Evolutionary conservation across 2,329 filamentous ascomycete species (phyloP).

Genomic region (Arthrobotrys iridis): DNA sequence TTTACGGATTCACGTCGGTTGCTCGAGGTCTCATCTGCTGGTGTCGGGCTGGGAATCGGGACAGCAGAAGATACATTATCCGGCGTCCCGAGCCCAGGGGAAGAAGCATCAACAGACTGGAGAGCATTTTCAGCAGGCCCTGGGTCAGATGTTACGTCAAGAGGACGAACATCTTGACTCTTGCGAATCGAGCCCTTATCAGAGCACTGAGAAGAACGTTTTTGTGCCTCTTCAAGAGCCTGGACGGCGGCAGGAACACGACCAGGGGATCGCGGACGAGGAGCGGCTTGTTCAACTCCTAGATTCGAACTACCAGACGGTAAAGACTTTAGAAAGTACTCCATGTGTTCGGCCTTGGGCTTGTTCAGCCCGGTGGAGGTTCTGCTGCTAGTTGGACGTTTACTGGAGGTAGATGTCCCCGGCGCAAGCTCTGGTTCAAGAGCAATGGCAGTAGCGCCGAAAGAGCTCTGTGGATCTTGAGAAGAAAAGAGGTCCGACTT

Average conservation of each 20-base stretch:
- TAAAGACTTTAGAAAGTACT: constrained; percentile 26
- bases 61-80: not conserved
- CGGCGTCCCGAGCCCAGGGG: not conserved
- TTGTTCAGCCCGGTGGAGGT: not conserved
- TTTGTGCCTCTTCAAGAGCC: constrained; percentile 29
- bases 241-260: constrained; percentile 29
- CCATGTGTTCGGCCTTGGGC: constrained; percentile 30
- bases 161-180: not conserved
- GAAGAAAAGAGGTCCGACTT: not conserved
- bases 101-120: not conserved
- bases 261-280: constrained; percentile 18
- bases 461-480: not conserved
- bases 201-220: constrained; percentile 17
- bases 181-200: constrained; percentile 1
- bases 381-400: not conserved
- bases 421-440: not conserved
- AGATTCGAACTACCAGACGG: not conserved
- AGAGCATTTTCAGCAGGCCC: not conserved
- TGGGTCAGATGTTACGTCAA: constrained; percentile 6
- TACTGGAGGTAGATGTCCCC: not conserved
- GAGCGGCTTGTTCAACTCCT: not conserved
- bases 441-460: not conserved
- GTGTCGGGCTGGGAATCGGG: not conserved
- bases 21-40: not conserved
- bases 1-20: not conserved